Base-by-base conservation (phyloP, 2,329 filamentous ascomycete genomes). In the Xylaria sp. region DNA sequence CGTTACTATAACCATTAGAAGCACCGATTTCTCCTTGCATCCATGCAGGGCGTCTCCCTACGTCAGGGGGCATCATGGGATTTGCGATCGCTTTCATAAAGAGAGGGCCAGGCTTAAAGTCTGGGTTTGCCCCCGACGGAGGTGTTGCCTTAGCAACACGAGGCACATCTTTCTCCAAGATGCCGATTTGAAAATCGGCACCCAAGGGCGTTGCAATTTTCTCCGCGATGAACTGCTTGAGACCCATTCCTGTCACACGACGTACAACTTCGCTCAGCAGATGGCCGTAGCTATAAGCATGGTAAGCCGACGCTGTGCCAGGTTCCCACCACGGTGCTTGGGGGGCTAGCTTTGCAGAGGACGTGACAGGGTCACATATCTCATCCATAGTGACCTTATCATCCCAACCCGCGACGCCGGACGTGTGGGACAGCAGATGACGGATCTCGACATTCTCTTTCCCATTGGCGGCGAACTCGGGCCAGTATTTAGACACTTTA, bases 161-260 rank as follows among this genome's bases (percentile, higher is more conserved):
- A 3, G 68, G 46, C 78, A 78, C 81, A 67, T 85, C 80, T 6
- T 79, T 72, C 58, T 86, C 81, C 1, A 69, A 58, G 2, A 80
- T 76, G 0, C 84, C 84, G 17, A 86, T 76, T 49, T 81, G 79
- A 63, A 85, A 85, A 71, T 86, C 85, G 1, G 84, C 84, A 0
- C 72, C 71, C 3, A 83, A 69, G 0, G 85, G 83, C 0, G 59
- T 73, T 0, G 82, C 77, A 26, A 87, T 81, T 59, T 64, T 68
- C 44, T 63, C 53, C 2, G 71, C 63, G 28, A 74, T 77, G 66
- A 85, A 85, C 49, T 83, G 74, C 36, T 76, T 78, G 40, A 85
- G 69, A 0, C 77, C 65, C 72, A 81, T 80, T 0, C 83, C 82
- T 0, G 77, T 81, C 0, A 80, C 74, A 2, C 82, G 79, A 1